phyloP scores from a whole-genome alignment of 2,329 filamentous ascomycete genomes.

The Alternaria dauci region DNA sequence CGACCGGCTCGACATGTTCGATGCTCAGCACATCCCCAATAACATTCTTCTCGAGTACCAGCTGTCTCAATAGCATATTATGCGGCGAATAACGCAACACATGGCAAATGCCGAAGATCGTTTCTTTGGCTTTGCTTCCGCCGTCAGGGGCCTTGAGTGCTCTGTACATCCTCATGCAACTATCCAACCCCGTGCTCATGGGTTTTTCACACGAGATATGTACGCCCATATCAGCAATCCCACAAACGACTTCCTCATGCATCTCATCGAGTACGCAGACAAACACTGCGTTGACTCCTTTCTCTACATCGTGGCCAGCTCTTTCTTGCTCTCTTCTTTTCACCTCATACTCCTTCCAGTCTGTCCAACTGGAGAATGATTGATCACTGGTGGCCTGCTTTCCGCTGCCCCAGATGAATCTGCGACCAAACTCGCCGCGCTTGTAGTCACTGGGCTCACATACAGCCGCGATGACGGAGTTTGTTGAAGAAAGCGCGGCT shows the following conservation, averaged over 20 bases:
- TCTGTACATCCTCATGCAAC: conserved; percentile 78
- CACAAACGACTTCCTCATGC: conserved; percentile 82
- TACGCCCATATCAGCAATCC: conserved; percentile 71
- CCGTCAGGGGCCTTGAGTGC: conserved; percentile 55
- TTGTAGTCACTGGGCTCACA: conserved; percentile 85
- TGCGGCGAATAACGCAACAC: conserved; percentile 93
- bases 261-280: conserved; percentile 86
- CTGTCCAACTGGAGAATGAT: conserved; percentile 75
- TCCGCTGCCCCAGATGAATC: conserved; percentile 73
- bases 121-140: conserved; percentile 12
- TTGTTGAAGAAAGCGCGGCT: conserved; percentile 32
- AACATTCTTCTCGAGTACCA: conserved; percentile 76
- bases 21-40: conserved; percentile 87
- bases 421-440: conserved; percentile 72
- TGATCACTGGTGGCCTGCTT: conserved; percentile 65
- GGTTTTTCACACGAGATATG: conserved; percentile 98
- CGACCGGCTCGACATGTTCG: conserved; percentile 92
- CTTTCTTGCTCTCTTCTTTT: conserved; percentile 62
- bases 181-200: conserved; percentile 77
- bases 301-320: conserved; percentile 27
- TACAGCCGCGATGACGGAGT: conserved; percentile 75
- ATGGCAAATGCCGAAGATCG: conserved; percentile 89
- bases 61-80: conserved; percentile 81
- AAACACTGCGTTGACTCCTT: conserved; percentile 66
- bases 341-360: conserved; percentile 78